Percentiles rank a stretch among this genome's conserved stretches.
Conservation (phyloP, 306 rosid species). For the Quercus agrifolia region DNA sequence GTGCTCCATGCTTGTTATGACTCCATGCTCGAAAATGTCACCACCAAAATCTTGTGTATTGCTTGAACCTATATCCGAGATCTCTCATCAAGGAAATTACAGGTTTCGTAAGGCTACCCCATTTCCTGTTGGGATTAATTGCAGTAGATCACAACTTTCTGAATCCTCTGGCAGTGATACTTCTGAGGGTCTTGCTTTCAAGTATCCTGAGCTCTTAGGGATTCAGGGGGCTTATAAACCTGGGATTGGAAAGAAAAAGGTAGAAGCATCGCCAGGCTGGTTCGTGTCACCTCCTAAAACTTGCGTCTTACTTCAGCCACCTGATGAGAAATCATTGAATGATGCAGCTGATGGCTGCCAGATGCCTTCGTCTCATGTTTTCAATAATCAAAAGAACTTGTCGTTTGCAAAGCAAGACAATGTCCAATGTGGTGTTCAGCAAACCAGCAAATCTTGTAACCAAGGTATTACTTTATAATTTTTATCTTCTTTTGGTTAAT, state of each 20-base stretch:
- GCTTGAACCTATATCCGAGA: slow-evolving; percentile 78
- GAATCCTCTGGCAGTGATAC: slow-evolving; percentile 42
- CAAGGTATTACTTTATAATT: slow-evolving; percentile 43
- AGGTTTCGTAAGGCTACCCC: slow-evolving; percentile 62
- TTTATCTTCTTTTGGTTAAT: slow-evolving; percentile 3
- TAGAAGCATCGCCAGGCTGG: slow-evolving; percentile 76
- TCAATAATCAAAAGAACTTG: slow-evolving; percentile 16
- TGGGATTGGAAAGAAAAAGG: slow-evolving; percentile 39
- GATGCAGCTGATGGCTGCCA: slow-evolving; percentile 22
- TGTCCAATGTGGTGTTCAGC: slow-evolving; percentile 29
- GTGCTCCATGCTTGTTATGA: slow-evolving; percentile 52
- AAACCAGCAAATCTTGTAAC: slow-evolving; percentile 23
- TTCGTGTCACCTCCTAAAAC: slow-evolving; percentile 83
- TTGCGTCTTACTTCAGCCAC: slow-evolving; percentile 73
- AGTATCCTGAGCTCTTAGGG: slow-evolving; percentile 69
- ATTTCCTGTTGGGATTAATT: slow-evolving; percentile 64
- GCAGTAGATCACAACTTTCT: slow-evolving; percentile 41
- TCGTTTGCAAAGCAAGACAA: slow-evolving; percentile 9
- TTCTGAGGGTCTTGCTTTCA: slow-evolving; percentile 46
- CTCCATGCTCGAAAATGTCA: slow-evolving; percentile 77
- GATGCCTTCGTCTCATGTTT: slow-evolving; percentile 11
- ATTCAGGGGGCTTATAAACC: slow-evolving; percentile 39
- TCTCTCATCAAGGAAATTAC: slow-evolving; percentile 28
- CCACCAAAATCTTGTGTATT: slow-evolving; percentile 86
- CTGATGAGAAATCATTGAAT: slow-evolving; percentile 45